These are phyloP conservation scores for Termitomyces sp. DNA, from an alignment of 768 basidiomycete genomes.

Conservation along the genomic window DNA sequence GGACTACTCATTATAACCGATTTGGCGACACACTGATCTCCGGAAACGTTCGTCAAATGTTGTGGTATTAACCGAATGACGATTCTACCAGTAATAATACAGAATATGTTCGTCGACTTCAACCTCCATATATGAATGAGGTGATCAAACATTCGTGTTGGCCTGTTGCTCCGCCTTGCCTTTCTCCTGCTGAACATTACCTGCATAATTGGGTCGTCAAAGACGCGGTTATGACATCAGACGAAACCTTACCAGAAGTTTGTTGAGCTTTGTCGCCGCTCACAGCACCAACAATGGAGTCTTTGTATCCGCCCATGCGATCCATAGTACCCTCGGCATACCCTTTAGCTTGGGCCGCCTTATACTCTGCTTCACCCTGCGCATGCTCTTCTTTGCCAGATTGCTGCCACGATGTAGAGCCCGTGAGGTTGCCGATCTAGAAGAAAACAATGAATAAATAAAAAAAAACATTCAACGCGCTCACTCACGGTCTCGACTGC, in stretches of 20 bases:
- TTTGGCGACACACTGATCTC: too few relatives aligned
- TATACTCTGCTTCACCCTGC: slow-evolving; percentile 46
- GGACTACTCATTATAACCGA: too few relatives aligned
- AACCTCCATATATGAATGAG: too few relatives aligned
- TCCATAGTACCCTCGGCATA: slow-evolving; percentile 47
- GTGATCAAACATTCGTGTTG: slow-evolving; percentile 11
- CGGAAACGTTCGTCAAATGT: too few relatives aligned
- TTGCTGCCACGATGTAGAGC: slow-evolving; percentile 38
- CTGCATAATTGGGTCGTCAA: slow-evolving; percentile 20
- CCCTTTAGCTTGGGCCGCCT: slow-evolving; percentile 45
- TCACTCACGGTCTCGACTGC: slow-evolving; percentile 21
- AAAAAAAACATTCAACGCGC: neutral
- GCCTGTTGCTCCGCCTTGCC: slow-evolving; percentile 20
- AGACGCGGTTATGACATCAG: neutral
- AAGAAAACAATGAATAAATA: neutral
- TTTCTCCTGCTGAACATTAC: slow-evolving; percentile 37
- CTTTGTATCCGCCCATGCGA: slow-evolving; percentile 43
- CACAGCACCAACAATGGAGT: slow-evolving; percentile 46
- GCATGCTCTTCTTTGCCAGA: slow-evolving; percentile 53
- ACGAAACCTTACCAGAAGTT: slow-evolving; percentile 28
- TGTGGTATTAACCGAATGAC: too few relatives aligned
- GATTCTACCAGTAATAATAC: too few relatives aligned
- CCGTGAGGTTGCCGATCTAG: slow-evolving; percentile 44
- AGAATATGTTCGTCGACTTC: too few relatives aligned
- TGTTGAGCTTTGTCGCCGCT: slow-evolving; percentile 48